Base-by-base conservation (phyloP, 2,329 filamentous ascomycete genomes). In the Ciborinia camelliae region DNA sequence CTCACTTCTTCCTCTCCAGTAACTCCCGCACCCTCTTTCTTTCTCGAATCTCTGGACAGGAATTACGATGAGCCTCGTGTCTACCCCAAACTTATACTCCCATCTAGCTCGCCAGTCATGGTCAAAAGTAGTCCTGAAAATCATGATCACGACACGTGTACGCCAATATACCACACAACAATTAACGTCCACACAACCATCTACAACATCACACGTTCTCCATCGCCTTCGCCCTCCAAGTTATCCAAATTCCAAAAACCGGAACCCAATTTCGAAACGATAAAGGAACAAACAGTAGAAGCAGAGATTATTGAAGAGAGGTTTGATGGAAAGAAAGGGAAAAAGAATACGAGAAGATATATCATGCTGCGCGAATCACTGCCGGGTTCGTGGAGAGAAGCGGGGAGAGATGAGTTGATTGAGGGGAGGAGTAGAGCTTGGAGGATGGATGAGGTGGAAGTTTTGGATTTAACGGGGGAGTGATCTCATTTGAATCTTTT, bases 381-480 rank as follows among this genome's bases (percentile, higher is more conserved):
- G n/a, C 63, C 63, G 1, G 63, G 63, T 12, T 61, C 48, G 9
- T 65, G 58, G 57, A 55, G 43, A 28, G 63, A 65, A 23, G 57
- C 26, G 0, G 50, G 41, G 0, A 55, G 57, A 30, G 58, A 62
- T 15, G 58, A 65, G 26, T 43, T 65, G 50, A 28, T 65, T 9
- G 63, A 65, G 58, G 63, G 63, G 15, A 55, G 50, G 23, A 65
- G 63, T 39, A 41, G 57, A 28, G 63, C 63, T 1, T 65, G 63
- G 63, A 65, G 58, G 2, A 39, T 23, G 10, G 58, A 55, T 41
- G 63, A 65, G 58, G 57, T 65, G 15, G 63, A 65, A 20, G 23
- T 65, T 26, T 39, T 65, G 15, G 63, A 65, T 65, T 62, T 65
- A 32, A 65, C 63, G 2, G 55, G 55, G 41, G 41, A 47, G 41